A percentile compares a stretch with the other conserved stretches of the same genome.
Evolutionary conservation across 495 filamentous ascomycete species (phyloP).

Genomic region (Neurospora cerealis): DNA sequence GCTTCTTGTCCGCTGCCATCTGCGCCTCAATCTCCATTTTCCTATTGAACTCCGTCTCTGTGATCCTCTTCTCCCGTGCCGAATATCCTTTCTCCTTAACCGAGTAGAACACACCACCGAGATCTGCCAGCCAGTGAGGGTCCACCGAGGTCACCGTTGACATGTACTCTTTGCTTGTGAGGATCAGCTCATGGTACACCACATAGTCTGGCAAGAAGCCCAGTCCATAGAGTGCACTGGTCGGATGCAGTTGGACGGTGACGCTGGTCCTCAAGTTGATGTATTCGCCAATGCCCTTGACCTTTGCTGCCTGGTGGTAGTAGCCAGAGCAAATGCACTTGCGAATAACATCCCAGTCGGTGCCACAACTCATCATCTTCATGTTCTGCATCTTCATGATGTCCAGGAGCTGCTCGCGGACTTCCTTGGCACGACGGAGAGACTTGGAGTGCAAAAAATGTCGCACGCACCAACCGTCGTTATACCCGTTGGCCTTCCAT

Average conservation of each 20-base stretch:
- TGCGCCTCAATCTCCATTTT: conserved; percentile 93
- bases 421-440: conserved; percentile 81
- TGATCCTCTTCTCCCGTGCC: conserved; percentile 76
- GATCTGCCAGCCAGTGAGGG: conserved; percentile 94
- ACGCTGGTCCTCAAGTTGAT: conserved; percentile 92
- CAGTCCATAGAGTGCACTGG: conserved; percentile 81
- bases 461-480: conserved; percentile 80
- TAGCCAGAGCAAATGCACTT: conserved; percentile 97
- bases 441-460: conserved; percentile 94
- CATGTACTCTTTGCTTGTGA: conserved; percentile 98
- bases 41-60: conserved; percentile 86
- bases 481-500: conserved; percentile 86
- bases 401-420: conserved; percentile 83
- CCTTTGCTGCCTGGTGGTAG: conserved; percentile 96
- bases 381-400: conserved; percentile 95
- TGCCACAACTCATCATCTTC: conserved; percentile 78
- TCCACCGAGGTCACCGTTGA: conserved; percentile 93
- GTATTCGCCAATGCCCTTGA: conserved; percentile 95
- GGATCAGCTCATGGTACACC: conserved; percentile 95
- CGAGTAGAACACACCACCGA: conserved; percentile 97
- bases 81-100: conserved; percentile 98
- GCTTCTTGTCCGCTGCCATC: conserved; percentile 80
- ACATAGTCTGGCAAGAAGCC: conserved; percentile 95
- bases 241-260: conserved; percentile 87
- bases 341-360: conserved; percentile 91